Percentiles rank a stretch among this genome's conserved stretches.
phyloP scores from a whole-genome alignment of 2,329 filamentous ascomycete genomes.

The Aureobasidium sp. region DNA sequence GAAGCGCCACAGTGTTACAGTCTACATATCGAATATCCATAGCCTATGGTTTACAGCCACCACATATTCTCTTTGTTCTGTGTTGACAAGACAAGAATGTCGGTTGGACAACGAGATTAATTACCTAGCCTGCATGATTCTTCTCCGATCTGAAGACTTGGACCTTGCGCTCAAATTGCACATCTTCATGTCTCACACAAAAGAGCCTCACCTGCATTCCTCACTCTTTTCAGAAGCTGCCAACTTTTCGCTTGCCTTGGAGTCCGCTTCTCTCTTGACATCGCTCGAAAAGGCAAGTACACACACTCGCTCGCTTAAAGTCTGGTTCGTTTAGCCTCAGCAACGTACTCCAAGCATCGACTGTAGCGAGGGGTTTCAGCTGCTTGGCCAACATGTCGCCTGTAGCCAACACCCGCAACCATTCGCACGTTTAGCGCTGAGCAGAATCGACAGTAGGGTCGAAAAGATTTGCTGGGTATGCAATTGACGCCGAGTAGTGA shows the following conservation, averaged over 20 bases:
- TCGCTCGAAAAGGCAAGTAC: neutral
- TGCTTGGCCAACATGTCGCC: neutral
- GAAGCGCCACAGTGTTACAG: constrained; percentile 1
- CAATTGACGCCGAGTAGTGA: neutral
- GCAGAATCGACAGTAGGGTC: neutral
- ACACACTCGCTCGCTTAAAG: neutral
- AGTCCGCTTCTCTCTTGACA: neutral
- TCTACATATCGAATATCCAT: neutral
- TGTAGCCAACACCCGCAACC: neutral
- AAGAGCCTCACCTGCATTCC: neutral
- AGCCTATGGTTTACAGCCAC: neutral
- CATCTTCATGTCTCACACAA: neutral
- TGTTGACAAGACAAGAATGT: neutral
- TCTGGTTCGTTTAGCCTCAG: neutral
- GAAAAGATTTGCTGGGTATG: neutral
- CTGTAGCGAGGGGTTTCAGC: neutral
- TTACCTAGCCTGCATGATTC: neutral
- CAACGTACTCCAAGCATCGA: neutral
- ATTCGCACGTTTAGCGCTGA: neutral
- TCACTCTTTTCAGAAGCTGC: neutral
- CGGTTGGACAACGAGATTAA: neutral
- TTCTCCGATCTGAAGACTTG: neutral
- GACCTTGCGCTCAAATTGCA: neutral
- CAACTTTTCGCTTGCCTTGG: neutral
- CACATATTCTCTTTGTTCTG: constrained; percentile 1